These are phyloP conservation scores for Agrocybe pediades DNA, from an alignment of 768 basidiomycete genomes.

Conservation along the genomic window DNA sequence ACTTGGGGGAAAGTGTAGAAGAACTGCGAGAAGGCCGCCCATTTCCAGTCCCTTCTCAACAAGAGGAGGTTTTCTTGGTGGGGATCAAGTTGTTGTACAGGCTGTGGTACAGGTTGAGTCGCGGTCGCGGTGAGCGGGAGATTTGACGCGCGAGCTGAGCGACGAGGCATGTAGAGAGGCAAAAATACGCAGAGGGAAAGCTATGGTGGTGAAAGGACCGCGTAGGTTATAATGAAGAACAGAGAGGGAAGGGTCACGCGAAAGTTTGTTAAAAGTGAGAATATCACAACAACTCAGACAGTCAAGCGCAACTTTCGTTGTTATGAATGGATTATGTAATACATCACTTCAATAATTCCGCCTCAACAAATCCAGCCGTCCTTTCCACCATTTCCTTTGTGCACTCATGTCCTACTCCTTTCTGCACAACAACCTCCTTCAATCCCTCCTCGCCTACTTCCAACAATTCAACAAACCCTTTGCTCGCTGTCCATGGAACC, in stretches of 20 bases:
- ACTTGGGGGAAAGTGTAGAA: conserved; percentile 81
- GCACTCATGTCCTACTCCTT: conserved; percentile 62
- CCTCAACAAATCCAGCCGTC: conserved; percentile 36
- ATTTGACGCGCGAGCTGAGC: conserved; percentile 39
- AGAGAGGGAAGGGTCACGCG: conserved; percentile 1
- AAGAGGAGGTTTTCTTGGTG: conserved; percentile 41
- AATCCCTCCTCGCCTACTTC: conserved; percentile 53
- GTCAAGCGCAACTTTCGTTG: conserved; percentile 21
- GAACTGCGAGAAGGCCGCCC: conserved; percentile 92
- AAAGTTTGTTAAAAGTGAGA: conserved; percentile 4
- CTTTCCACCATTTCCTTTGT: conserved; percentile 61
- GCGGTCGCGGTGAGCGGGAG: conserved; percentile 31
- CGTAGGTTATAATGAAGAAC: not conserved
- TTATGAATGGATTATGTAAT: conserved; percentile 25
- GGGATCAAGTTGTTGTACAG: conserved; percentile 26
- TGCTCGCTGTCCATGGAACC: conserved; percentile 66
- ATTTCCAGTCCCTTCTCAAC: conserved; percentile 86
- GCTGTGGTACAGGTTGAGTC: conserved; percentile 24
- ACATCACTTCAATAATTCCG: conserved; percentile 17
- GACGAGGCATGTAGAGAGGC: conserved; percentile 53
- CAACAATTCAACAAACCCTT: conserved; percentile 56
- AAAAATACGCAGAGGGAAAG: not conserved
- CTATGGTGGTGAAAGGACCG: not conserved
- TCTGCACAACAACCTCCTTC: conserved; percentile 57
- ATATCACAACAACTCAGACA: conserved; percentile 19